Conservation (phyloP, 2,329 filamentous ascomycete species). For the Raffaelea deltoideospora region DNA sequence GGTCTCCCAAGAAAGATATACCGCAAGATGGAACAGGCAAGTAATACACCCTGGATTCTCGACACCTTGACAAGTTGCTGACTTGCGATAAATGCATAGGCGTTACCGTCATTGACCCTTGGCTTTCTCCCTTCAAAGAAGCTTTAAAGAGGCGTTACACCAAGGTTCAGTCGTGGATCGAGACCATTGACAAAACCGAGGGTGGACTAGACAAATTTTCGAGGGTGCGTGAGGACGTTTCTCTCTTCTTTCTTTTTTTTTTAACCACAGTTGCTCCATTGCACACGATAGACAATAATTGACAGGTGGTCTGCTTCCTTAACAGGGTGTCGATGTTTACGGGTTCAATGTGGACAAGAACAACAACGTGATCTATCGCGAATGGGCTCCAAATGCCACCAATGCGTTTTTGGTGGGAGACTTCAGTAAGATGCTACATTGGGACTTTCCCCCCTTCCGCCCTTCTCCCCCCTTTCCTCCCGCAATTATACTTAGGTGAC, state of each 20-base stretch:
- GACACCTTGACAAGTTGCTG: not conserved
- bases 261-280: not conserved
- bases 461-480: not conserved
- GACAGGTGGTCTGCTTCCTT: not conserved
- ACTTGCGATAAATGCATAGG: conserved; percentile 33
- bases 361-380: conserved; percentile 77
- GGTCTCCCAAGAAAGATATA: too few species aligned
- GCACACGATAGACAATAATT: too few species aligned
- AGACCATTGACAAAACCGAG: conserved; percentile 66
- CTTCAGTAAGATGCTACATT: conserved; percentile 69
- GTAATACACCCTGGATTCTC: too few species aligned
- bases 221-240: conserved; percentile 35
- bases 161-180: conserved; percentile 76
- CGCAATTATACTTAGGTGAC: not conserved
- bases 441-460: too few species aligned
- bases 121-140: conserved; percentile 72
- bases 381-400: conserved; percentile 89
- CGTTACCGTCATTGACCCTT: conserved; percentile 76
- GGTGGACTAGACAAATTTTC: conserved; percentile 88
- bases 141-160: conserved; percentile 60
- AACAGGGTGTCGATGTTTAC: conserved; percentile 68
- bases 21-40: conserved; percentile 10
- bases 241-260: not conserved
- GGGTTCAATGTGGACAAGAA: conserved; percentile 71
- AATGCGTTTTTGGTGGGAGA: conserved; percentile 82